Evolutionary conservation across 2,329 filamentous ascomycete genomes (phyloP).

Genomic region (Calonectria pteridis): DNA sequence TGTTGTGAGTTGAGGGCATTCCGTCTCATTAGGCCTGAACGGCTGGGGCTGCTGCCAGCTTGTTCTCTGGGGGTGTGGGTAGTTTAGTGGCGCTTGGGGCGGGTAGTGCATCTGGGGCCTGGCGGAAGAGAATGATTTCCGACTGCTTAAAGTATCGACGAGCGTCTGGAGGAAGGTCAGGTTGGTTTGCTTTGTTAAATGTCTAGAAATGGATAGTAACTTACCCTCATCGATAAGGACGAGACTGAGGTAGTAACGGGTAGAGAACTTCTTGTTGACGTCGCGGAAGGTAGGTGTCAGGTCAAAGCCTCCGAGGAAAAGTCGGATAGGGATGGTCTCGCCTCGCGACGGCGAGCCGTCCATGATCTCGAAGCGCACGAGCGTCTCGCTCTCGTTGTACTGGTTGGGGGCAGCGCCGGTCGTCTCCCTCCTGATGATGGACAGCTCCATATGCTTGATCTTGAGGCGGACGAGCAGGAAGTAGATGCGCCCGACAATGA

Average conservation of each 20-base stretch:
- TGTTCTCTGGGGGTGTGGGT: constrained; percentile 59
- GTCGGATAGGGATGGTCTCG: constrained; percentile 93
- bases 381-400: constrained; percentile 98
- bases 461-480: constrained; percentile 96
- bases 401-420: constrained; percentile 97
- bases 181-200: background rate
- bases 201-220: constrained; percentile 35
- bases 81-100: constrained; percentile 53
- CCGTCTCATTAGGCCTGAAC: constrained; percentile 39
- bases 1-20: constrained; percentile 15
- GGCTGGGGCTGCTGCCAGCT: constrained; percentile 54
- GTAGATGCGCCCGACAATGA: constrained; percentile 98
- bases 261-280: constrained; percentile 99
- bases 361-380: constrained; percentile 99
- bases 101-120: constrained; percentile 70
- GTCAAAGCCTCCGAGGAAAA: constrained; percentile 98
- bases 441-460: constrained; percentile 99
- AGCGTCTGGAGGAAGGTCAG: constrained; percentile 73
- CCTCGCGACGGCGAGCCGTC: constrained; percentile 97
- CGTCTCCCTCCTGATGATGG: constrained; percentile 96
- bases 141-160: constrained; percentile 99
- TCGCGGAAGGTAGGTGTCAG: constrained; percentile 98
- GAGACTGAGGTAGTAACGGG: constrained; percentile 95
- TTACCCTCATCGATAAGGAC: constrained; percentile 95
- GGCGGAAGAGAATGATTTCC: constrained; percentile 96